These are phyloP conservation scores for Neurospora discreta DNA, from an alignment of 495 filamentous ascomycete genomes.

Conservation along the genomic window DNA sequence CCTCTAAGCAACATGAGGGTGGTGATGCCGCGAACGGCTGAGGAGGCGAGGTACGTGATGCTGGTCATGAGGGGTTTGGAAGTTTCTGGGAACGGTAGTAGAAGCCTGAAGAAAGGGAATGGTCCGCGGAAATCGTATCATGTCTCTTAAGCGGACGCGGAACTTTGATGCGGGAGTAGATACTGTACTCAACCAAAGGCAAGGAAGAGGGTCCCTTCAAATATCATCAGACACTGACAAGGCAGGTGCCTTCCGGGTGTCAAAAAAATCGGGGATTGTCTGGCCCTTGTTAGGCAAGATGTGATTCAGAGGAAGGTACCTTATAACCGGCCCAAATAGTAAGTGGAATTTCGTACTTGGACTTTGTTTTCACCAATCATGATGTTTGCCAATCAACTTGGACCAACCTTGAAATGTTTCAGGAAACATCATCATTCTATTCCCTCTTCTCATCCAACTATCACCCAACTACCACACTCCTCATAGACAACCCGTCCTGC, in stretches of 20 bases:
- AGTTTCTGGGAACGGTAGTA: neutral
- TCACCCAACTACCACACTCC: constrained; percentile 38
- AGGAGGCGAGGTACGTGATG: neutral
- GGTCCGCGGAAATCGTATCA: neutral
- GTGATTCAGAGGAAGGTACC: neutral
- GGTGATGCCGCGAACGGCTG: neutral
- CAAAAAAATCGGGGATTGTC: neutral
- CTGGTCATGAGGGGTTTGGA: neutral
- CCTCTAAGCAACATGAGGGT: neutral
- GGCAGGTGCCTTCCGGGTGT: neutral
- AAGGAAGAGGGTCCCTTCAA: neutral
- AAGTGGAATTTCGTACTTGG: neutral
- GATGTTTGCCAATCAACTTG: neutral
- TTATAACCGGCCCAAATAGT: neutral
- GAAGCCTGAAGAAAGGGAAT: neutral
- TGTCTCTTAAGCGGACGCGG: neutral
- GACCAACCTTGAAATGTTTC: neutral
- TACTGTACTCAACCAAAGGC: neutral
- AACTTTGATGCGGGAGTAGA: neutral
- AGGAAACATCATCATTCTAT: neutral
- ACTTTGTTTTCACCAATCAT: neutral
- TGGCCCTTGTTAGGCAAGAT: neutral
- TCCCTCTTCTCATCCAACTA: constrained; percentile 11
- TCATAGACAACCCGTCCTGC: constrained; percentile 52
- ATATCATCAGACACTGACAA: neutral